phyloP scores from a whole-genome alignment of 2,329 filamentous ascomycete species.

The Exophiala spinifera region DNA sequence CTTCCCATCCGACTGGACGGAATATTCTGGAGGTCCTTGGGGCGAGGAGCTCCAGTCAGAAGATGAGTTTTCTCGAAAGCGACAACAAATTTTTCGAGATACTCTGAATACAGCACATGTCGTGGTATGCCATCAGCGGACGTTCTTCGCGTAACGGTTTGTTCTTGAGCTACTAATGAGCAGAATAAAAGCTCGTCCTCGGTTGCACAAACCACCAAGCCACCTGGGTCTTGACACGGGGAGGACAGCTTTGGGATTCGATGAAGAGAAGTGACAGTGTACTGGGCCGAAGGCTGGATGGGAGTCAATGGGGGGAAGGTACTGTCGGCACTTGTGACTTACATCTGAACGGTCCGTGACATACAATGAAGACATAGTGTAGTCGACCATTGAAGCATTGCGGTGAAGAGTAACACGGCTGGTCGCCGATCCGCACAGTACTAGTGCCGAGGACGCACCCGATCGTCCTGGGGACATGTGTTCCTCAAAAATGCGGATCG shows the following conservation, averaged over 20 bases:
- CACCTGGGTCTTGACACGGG: constrained; percentile 34
- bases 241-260: constrained; percentile 33
- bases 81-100: constrained; percentile 49
- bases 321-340: background rate
- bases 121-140: constrained; percentile 41
- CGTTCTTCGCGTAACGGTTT: constrained; percentile 42
- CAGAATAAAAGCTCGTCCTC: constrained; percentile 49
- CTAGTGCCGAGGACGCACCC: constrained; percentile 15
- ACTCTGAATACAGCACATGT: constrained; percentile 45
- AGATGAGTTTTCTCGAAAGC: constrained; percentile 38
- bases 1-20: background rate
- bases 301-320: constrained; percentile 3
- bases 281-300: constrained; percentile 11
- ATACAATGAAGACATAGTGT: constrained; percentile 15
- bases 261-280: constrained; percentile 34
- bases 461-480: background rate
- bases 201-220: constrained; percentile 48
- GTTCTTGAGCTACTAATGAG: constrained; percentile 37
- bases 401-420: constrained; percentile 21
- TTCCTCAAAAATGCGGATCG: constrained; percentile 13
- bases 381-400: constrained; percentile 13
- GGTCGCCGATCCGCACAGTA: constrained; percentile 17
- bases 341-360: constrained; percentile 20
- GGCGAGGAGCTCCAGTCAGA: background rate
- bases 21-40: background rate